Base-by-base conservation (phyloP, 1,284 basidiomycete genomes). In the Tilletia setariae region DNA sequence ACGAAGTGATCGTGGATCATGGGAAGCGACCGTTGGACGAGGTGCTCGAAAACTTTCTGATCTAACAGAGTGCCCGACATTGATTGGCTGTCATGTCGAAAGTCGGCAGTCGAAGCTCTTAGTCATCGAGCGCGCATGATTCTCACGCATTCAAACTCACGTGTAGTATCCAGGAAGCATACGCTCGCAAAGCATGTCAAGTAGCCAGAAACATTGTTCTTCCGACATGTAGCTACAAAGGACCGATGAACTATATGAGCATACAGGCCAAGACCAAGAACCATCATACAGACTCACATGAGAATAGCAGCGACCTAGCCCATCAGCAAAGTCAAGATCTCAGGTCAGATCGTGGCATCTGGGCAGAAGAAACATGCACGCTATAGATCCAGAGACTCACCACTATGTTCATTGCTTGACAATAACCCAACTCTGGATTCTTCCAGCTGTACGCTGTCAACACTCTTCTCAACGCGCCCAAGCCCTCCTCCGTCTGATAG, bases 41-140 rank as follows among this genome's bases (percentile, higher is more conserved):
- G 87, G 13, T 95, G 89, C 83, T 99, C 96, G 74, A 99, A 99
- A 0, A 98, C 96, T 40, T 94, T 89, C 82, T 98, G 96, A 81
- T 99, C 96, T 6, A 99, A 88, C 9, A 98, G 87, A 0, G 96
- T 98, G 13, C 96, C 96, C 75, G 98, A 94, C 96, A 99, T 98
- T 0, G 94, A 96, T 9, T 94, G 93, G 72, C 92, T 94, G 72
- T n/a, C n/a, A 46, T 46, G 44, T 13, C n/a, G 4, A 19, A 49
- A 25, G n/a, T 49, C n/a, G n/a, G n/a, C n/a, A n/a, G n/a, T n/a
- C n/a, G n/a, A n/a, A n/a, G n/a, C n/a, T n/a, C n/a, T 40, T 40
- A 11, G 11, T 40, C 35, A 40, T 40, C 35, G 35, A 40, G 35
- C 35, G 35, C 6, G 4, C 35, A 40, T 6, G 6, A 11, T 40